These are phyloP conservation scores for Ceratocystis diversiconidia DNA, from an alignment of 2,329 filamentous ascomycete genomes.

Conservation along the genomic window DNA sequence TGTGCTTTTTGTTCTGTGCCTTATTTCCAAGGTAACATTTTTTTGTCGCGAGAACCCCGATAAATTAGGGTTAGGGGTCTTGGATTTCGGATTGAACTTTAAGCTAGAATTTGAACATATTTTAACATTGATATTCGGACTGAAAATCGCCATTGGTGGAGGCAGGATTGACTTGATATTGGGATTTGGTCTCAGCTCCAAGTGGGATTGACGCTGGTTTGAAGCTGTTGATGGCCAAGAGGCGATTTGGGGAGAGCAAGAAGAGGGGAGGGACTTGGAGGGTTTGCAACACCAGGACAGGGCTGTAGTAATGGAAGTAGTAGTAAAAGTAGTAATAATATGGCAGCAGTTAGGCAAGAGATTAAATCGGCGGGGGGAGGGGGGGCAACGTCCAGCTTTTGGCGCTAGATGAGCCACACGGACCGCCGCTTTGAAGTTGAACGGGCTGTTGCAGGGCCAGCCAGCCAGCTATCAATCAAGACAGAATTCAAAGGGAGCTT, in stretches of 20 bases:
- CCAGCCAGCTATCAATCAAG: neutral
- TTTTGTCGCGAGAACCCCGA: neutral
- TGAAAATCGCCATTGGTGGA: too few relatives aligned
- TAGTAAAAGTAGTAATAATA: neutral
- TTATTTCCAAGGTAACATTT: neutral
- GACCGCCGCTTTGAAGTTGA: constrained; percentile 5
- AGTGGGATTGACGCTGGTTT: too few relatives aligned
- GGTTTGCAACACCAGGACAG: too few relatives aligned
- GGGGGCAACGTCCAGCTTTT: neutral
- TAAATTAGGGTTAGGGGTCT: neutral
- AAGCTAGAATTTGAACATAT: too few relatives aligned
- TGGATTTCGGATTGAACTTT: too few relatives aligned
- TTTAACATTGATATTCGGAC: too few relatives aligned
- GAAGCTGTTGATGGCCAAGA: too few relatives aligned
- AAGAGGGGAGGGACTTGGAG: too few relatives aligned
- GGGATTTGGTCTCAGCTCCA: too few relatives aligned
- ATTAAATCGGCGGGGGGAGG: neutral
- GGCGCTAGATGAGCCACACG: constrained; percentile 7
- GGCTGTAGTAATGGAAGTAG: neutral
- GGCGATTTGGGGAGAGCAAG: too few relatives aligned
- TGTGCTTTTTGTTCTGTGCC: neutral
- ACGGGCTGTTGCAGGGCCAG: neutral
- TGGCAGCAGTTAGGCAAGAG: neutral
- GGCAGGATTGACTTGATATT: too few relatives aligned
- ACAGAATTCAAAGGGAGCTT: neutral